Base-by-base conservation (phyloP, 2,329 filamentous ascomycete species). In the Cytospora piceicola region DNA sequence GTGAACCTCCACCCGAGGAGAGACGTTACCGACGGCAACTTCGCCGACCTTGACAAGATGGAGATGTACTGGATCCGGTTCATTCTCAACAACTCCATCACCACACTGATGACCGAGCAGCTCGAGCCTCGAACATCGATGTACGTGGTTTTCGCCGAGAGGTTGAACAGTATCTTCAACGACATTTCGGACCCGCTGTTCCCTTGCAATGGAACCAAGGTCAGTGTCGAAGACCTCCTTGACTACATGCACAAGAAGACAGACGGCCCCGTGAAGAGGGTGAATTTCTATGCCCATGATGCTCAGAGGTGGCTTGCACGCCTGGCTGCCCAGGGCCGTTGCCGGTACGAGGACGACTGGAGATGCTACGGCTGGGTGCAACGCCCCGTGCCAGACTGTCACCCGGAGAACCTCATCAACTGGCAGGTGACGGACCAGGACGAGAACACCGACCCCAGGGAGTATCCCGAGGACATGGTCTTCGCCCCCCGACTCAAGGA, bases 11-110 rank as follows among this genome's bases (percentile, higher is more conserved):
- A 32, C 27, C 11, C 42, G 36, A 17, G 52, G 62, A 68, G 64
- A 60, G 64, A 63, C 24, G 22, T 39, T 7, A 32, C 27, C 9
- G 14, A 6, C 27, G 17, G 34, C 14, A 12, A 5, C 12, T 29
- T 36, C 22, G 14, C 1, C 24, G 51, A 53, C 1, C 36, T 77
- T 17, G 68, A 69, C 53, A 67, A 70, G 34, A 66, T 71, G 9
- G 77, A 78, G 39, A 63, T 76, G n/a, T 61, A 70, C 24, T 77
- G 76, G 75, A 68, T 79, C 46, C 68, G 70, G 58, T 75, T 75
- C 8, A 64, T 78, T 24, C 71, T 73, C 24, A 71, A 69, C 22
- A 69, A 71, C 30, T 72, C 72, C 36, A 71, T 72, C 61, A 75
- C 72, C 51, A 61, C 65, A 27, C 59, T 46, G n/a, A 72, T 74